Evolutionary conservation across 2,329 filamentous ascomycete genomes (phyloP).

Genomic region (Colletotrichum caudatum): DNA sequence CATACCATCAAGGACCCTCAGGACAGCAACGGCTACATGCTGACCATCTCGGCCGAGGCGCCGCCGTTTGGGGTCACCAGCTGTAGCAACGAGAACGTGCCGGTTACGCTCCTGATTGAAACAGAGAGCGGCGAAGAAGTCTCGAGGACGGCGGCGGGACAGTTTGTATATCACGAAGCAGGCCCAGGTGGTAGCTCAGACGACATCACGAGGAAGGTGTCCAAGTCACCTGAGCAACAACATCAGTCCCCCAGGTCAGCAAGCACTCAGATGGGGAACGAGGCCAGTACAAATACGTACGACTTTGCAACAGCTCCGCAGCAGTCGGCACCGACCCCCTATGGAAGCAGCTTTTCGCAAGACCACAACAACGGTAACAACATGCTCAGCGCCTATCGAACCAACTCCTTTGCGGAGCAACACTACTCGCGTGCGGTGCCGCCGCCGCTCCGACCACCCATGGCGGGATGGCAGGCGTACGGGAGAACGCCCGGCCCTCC

Average conservation of each 20-base stretch:
- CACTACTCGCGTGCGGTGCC: slow-evolving; percentile 56
- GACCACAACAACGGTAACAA: slow-evolving; percentile 59
- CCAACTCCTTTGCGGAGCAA: slow-evolving; percentile 61
- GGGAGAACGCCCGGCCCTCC: slow-evolving; percentile 50
- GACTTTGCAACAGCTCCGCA: slow-evolving; percentile 66
- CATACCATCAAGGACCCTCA: slow-evolving; percentile 72
- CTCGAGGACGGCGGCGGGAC: slow-evolving; percentile 60
- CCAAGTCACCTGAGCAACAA: slow-evolving; percentile 60
- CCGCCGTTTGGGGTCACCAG: slow-evolving; percentile 70
- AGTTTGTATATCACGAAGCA: slow-evolving; percentile 59
- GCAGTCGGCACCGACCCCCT: slow-evolving; percentile 47
- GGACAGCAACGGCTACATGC: slow-evolving; percentile 73
- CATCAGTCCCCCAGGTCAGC: slow-evolving; percentile 50
- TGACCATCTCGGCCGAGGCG: slow-evolving; percentile 78
- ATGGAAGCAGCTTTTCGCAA: slow-evolving; percentile 55
- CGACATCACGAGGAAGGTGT: slow-evolving; percentile 55
- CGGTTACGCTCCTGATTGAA: slow-evolving; percentile 66
- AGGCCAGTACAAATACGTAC: slow-evolving; percentile 67
- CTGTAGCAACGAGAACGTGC: slow-evolving; percentile 63
- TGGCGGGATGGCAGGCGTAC: slow-evolving; percentile 59
- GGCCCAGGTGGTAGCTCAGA: slow-evolving; percentile 53
- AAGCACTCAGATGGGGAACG: slow-evolving; percentile 48
- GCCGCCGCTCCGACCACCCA: slow-evolving; percentile 53
- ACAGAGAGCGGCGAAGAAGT: slow-evolving; percentile 65
- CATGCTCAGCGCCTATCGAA: slow-evolving; percentile 69